A percentile compares a stretch with the other conserved stretches of the same genome.
phyloP scores from a whole-genome alignment of 2,329 filamentous ascomycete genomes.

The Fusarium tricinctum region DNA sequence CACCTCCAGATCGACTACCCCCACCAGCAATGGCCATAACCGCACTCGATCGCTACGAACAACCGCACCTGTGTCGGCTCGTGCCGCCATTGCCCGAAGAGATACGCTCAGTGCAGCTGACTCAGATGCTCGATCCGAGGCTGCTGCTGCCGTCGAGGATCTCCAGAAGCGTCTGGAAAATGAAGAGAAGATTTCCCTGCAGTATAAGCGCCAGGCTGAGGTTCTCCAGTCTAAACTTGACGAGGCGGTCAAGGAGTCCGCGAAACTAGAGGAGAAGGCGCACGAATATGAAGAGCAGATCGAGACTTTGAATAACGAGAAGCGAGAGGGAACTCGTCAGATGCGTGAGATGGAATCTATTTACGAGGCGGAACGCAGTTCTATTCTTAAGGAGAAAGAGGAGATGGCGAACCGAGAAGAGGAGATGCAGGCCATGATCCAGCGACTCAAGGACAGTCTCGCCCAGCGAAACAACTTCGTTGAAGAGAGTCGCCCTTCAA shows the following conservation, averaged over 20 bases:
- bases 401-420: constrained; percentile 87
- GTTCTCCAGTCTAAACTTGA: constrained; percentile 89
- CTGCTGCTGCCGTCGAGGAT: constrained; percentile 83
- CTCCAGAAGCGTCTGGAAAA: constrained; percentile 85
- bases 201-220: constrained; percentile 86
- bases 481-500: constrained; percentile 69
- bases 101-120: constrained; percentile 68
- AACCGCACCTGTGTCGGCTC: constrained; percentile 78
- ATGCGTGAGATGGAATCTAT: constrained; percentile 93
- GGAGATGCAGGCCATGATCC: constrained; percentile 90
- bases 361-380: constrained; percentile 89
- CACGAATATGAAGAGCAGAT: constrained; percentile 90
- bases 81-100: constrained; percentile 76
- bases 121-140: constrained; percentile 83
- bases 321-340: constrained; percentile 84
- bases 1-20: constrained; percentile 61
- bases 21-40: constrained; percentile 57
- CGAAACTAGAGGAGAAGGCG: constrained; percentile 85
- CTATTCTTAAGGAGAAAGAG: constrained; percentile 92
- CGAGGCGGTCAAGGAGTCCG: constrained; percentile 85
- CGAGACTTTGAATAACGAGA: constrained; percentile 85
- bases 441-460: constrained; percentile 90
- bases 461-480: constrained; percentile 77
- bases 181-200: constrained; percentile 82
- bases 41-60: constrained; percentile 76